Evolutionary conservation across 2,329 filamentous ascomycete genomes (phyloP).

Genomic region (Botrytis elliptica): DNA sequence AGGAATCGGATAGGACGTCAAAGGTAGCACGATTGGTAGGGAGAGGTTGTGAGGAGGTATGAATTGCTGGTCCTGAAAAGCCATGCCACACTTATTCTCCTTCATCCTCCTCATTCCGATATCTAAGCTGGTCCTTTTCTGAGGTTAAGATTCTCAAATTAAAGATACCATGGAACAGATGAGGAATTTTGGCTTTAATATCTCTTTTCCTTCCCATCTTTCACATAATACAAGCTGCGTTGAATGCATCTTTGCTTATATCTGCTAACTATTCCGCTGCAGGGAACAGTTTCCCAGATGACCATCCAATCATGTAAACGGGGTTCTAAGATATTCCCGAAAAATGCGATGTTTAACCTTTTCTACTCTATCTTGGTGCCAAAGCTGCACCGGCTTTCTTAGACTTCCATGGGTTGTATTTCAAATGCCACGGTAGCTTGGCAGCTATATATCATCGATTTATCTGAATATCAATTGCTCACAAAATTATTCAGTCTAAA

Average conservation of each 20-base stretch:
- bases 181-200: not conserved
- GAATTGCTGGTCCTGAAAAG: not conserved
- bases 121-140: not conserved
- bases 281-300: not conserved
- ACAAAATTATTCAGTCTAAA: not conserved
- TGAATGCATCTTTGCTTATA: not conserved
- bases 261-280: not conserved
- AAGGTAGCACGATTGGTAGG: not conserved
- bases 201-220: not conserved
- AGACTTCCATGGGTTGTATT: not conserved
- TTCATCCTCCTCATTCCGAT: not conserved
- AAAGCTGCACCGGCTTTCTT: not conserved
- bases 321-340: accelerated
- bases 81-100: not conserved
- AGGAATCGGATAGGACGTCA: not conserved
- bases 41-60: not conserved
- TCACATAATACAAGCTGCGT: not conserved
- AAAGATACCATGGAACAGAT: too few species aligned
- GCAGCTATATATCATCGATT: not conserved
- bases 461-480: not conserved
- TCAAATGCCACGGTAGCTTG: not conserved
- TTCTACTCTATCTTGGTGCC: not conserved
- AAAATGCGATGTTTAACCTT: not conserved
- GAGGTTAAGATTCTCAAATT: not conserved
- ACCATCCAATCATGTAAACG: not conserved